Conservation (phyloP, 495 filamentous ascomycete genomes). For the Coniosporium apollinis region DNA sequence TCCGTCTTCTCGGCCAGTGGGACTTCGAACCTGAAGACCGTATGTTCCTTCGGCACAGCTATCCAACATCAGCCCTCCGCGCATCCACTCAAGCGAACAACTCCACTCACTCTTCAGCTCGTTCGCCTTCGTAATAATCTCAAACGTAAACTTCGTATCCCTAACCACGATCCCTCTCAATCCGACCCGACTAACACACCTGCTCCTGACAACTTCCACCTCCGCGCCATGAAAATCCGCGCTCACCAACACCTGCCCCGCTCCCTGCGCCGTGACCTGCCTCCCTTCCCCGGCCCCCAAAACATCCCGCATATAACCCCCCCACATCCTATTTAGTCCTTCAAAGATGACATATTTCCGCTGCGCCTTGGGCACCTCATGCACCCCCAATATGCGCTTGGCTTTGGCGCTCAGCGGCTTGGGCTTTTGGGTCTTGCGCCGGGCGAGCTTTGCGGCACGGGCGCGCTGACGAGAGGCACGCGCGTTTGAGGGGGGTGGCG, state of each 20-base stretch:
- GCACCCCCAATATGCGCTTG: slow-evolving; percentile 53
- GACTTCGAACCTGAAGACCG: slow-evolving; percentile 65
- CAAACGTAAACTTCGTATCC: slow-evolving; percentile 75
- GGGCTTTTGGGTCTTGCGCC: slow-evolving; percentile 46
- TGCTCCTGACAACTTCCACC: slow-evolving; percentile 66
- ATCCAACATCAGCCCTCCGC: slow-evolving; percentile 2
- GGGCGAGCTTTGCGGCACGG: slow-evolving; percentile 34
- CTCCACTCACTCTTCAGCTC: slow-evolving; percentile 37
- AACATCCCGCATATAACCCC: slow-evolving; percentile 64
- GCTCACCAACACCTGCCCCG: slow-evolving; percentile 51
- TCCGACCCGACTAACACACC: slow-evolving; percentile 68
- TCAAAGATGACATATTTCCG: slow-evolving; percentile 63
- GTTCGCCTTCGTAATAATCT: slow-evolving; percentile 52
- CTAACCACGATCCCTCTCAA: slow-evolving; percentile 71
- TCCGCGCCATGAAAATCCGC: slow-evolving; percentile 84
- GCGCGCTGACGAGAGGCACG: slow-evolving; percentile 43
- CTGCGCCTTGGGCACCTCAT: slow-evolving; percentile 50
- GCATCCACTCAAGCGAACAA: background rate
- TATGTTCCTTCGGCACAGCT: slow-evolving; percentile 77
- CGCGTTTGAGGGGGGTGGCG: slow-evolving; percentile 52
- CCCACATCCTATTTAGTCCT: slow-evolving; percentile 63
- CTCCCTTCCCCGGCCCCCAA: slow-evolving; percentile 33
- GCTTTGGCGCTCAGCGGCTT: slow-evolving; percentile 65
- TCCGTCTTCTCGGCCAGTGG: slow-evolving; percentile 26
- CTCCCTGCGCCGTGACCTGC: slow-evolving; percentile 31